Conservation (phyloP, 2,329 filamentous ascomycete species). For the Aspergillus carbonarius region DNA sequence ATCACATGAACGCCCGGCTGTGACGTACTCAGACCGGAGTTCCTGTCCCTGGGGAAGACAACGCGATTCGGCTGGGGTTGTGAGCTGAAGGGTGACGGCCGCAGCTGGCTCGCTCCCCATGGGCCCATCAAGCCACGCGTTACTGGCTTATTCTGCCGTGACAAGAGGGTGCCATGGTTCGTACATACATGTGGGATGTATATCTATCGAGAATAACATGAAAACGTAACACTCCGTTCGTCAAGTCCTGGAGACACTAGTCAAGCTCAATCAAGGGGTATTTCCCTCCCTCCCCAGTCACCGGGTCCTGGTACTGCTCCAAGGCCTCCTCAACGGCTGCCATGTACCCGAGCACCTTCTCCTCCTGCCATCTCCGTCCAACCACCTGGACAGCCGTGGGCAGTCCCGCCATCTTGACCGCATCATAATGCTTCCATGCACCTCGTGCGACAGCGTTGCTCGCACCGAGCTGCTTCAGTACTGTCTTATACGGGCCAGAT, state of each 20-base stretch:
- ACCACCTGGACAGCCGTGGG: conserved; percentile 85
- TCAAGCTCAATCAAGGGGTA: conserved; percentile 41
- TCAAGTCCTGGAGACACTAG: conserved; percentile 15
- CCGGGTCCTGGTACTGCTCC: conserved; percentile 44
- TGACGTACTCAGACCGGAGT: not conserved
- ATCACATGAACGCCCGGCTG: not conserved
- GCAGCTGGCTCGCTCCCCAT: not conserved
- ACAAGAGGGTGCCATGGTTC: not conserved
- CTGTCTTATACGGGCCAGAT: conserved; percentile 46
- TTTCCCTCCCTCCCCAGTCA: conserved; percentile 33
- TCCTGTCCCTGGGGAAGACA: too few relatives aligned
- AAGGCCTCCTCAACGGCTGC: conserved; percentile 73
- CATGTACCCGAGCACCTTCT: conserved; percentile 84
- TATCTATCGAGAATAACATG: not conserved
- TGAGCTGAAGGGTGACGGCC: not conserved
- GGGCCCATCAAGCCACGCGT: not conserved
- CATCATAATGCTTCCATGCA: conserved; percentile 84
- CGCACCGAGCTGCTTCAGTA: conserved; percentile 37
- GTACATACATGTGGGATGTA: not conserved
- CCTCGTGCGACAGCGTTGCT: conserved; percentile 79
- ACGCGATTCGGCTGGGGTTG: too few relatives aligned
- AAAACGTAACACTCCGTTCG: not conserved
- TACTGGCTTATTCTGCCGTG: not conserved
- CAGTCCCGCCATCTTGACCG: conserved; percentile 77
- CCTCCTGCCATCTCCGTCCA: conserved; percentile 76